Evolutionary conservation across 345 rosid genomes (phyloP).

Genomic region (Jatropha curcas): DNA sequence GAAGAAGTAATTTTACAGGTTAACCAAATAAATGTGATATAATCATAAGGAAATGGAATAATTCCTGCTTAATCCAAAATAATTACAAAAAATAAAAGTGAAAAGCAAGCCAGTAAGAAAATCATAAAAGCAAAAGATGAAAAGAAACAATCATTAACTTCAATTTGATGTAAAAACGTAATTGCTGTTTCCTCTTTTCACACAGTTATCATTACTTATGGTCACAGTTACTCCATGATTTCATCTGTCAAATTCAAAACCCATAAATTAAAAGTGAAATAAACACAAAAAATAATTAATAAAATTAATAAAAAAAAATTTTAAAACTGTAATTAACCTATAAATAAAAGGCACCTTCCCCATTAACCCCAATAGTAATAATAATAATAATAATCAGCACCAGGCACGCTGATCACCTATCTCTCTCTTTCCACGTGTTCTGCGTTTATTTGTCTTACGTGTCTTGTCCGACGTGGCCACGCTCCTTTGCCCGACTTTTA

Average conservation of each 20-base stretch:
- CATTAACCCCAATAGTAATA: too few relatives aligned
- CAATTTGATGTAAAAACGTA: background rate
- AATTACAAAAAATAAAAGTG: background rate
- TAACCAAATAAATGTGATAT: too few relatives aligned
- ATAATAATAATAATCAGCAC: conserved; percentile 15
- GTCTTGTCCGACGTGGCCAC: conserved; percentile 29
- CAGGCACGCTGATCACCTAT: conserved; percentile 22
- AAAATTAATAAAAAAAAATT: background rate
- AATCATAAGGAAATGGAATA: too few relatives aligned
- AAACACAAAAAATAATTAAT: too few relatives aligned
- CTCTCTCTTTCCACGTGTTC: conserved; percentile 32
- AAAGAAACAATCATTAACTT: background rate
- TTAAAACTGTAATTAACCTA: background rate
- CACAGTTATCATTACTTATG: background rate
- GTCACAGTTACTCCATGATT: conserved; percentile 3
- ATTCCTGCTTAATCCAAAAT: too few relatives aligned
- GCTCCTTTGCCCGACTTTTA: conserved; percentile 28
- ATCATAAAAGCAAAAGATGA: background rate
- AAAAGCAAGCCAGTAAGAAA: background rate
- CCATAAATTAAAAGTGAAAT: background rate
- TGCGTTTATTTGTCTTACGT: conserved; percentile 19
- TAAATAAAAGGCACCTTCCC: background rate
- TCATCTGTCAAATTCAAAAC: background rate
- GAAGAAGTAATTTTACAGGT: too few relatives aligned
- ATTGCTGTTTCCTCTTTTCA: background rate